These are phyloP conservation scores for Thalassiosira profunda DNA, from an alignment of 108 stramenopile genomes.

Conservation along the genomic window DNA sequence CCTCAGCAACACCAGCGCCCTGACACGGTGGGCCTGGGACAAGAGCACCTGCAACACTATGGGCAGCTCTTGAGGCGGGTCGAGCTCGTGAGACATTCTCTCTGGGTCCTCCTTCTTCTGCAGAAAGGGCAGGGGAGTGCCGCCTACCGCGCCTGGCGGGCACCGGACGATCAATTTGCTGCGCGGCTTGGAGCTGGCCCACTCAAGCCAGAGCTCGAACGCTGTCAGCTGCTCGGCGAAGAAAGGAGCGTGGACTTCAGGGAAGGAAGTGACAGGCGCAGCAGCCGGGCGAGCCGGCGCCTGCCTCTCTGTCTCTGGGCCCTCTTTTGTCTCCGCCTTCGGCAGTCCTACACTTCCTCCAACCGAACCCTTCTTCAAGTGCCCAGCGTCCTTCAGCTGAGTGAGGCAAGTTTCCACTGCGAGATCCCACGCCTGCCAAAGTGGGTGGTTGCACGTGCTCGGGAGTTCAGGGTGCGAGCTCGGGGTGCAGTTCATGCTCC, in stretches of 20 bases:
- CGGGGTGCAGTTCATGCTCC: constrained; percentile 93
- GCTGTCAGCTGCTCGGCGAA: constrained; percentile 98
- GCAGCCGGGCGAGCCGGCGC: not conserved
- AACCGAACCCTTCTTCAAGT: constrained; percentile 8
- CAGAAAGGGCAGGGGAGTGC: constrained; percentile 40
- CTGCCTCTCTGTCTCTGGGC: not conserved
- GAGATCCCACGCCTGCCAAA: constrained; percentile 99
- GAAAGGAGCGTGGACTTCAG: constrained; percentile 81
- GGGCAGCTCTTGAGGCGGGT: constrained; percentile 95
- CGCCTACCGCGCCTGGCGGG: constrained; percentile 40
- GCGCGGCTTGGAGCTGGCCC: constrained; percentile 59
- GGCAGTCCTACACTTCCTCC: not conserved
- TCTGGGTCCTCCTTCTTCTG: constrained; percentile 15
- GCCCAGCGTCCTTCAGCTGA: constrained; percentile 78
- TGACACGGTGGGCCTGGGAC: constrained; percentile 90
- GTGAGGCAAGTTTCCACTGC: constrained; percentile 95
- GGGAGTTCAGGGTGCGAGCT: constrained; percentile 92
- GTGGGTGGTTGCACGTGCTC: constrained; percentile 91
- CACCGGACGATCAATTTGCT: constrained; percentile 37
- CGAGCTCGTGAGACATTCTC: constrained; percentile 37
- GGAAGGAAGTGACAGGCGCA: constrained; percentile 3
- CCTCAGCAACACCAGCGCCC: constrained; percentile 91
- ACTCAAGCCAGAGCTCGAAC: constrained; percentile 98
- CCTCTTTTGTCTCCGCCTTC: constrained; percentile 5
- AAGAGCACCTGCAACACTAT: constrained; percentile 97